Evolutionary conservation across 805 yeast genomes (phyloP).

Genomic region (Yarrowia hollandica): DNA sequence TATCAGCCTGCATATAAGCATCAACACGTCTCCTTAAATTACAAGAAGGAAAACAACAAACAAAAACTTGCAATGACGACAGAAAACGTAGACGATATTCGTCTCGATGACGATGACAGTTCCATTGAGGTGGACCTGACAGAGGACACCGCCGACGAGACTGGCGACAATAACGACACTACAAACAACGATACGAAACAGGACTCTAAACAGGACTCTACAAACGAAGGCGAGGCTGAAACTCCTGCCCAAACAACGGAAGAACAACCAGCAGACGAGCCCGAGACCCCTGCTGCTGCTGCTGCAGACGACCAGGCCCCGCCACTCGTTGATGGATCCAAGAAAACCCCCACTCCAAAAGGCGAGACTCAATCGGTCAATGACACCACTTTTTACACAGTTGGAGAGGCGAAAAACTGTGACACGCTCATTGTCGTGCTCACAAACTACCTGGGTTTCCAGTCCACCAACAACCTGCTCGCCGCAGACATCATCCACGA

Average conservation of each 20-base stretch:
- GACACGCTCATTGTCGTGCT: conserved; percentile 34
- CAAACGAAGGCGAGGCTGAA: no score
- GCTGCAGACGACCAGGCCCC: no score
- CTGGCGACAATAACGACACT: background rate
- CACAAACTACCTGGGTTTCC: conserved; percentile 41
- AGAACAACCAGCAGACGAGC: no score
- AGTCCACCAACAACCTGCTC: conserved; percentile 37
- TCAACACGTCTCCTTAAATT: background rate
- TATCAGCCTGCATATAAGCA: conserved; percentile 1
- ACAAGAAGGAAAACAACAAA: no score
- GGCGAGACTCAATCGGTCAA: background rate
- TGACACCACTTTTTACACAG: background rate
- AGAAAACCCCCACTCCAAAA: background rate
- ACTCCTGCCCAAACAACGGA: no score
- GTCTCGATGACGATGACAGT: background rate
- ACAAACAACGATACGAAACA: no score
- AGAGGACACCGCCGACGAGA: background rate
- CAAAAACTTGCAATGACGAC: background rate
- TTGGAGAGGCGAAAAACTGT: background rate
- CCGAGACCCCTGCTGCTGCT: no score
- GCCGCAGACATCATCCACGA: conserved; percentile 40
- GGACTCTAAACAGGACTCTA: no score
- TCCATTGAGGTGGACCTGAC: background rate
- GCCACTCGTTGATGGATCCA: no score
- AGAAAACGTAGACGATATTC: conserved; percentile 11